A percentile compares a stretch with the other conserved stretches of the same genome.
phyloP scores from a whole-genome alignment of 768 basidiomycete species.

The Ephemerocybe angulata region DNA sequence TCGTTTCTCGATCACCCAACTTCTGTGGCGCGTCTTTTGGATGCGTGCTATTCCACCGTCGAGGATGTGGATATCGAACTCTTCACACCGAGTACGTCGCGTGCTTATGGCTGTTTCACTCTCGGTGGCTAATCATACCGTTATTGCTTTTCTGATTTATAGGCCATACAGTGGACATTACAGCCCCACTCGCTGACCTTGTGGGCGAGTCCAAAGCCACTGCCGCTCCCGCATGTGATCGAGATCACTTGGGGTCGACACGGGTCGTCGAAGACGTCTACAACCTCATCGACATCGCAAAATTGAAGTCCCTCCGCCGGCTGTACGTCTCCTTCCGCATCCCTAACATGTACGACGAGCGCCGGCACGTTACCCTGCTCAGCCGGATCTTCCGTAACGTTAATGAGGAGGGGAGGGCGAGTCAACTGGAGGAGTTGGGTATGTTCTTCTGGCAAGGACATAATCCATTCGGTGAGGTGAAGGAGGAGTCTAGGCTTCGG shows the following conservation, averaged over 20 bases:
- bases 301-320: slow-evolving; percentile 2
- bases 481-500: background rate
- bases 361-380: slow-evolving; percentile 1
- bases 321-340: background rate
- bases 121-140: background rate
- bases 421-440: background rate
- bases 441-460: background rate
- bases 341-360: background rate
- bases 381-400: slow-evolving; percentile 1
- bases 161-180: slow-evolving; percentile 2
- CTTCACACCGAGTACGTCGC: background rate
- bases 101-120: background rate
- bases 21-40: background rate
- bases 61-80: slow-evolving; percentile 7
- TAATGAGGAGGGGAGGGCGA: background rate
- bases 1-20: background rate
- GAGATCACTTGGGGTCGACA: background rate
- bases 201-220: background rate
- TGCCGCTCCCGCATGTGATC: background rate
- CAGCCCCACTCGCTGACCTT: background rate
- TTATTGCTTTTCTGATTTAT: background rate
- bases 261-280: slow-evolving; percentile 1
- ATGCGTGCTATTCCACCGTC: background rate
- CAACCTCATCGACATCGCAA: background rate
- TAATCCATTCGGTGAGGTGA: background rate